A percentile compares a stretch with the other conserved stretches of the same genome.
phyloP scores from a whole-genome alignment of 169 alveolate species.

The Perkinsus olseni region DNA sequence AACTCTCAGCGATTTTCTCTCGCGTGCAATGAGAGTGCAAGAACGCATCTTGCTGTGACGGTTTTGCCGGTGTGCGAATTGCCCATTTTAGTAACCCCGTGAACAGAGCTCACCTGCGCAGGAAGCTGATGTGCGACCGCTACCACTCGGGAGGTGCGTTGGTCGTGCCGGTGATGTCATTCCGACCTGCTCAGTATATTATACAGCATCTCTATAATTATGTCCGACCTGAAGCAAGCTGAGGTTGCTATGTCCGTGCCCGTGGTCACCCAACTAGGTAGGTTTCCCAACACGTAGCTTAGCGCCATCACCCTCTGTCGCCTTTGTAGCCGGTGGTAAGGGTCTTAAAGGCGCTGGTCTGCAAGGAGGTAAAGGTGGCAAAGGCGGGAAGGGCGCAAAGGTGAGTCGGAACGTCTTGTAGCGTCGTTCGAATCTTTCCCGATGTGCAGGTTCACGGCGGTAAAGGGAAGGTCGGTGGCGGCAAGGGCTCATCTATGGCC shows the following conservation, averaged over 20 bases:
- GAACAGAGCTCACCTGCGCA: too few relatives aligned
- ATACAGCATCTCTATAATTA: background rate
- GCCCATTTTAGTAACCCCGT: too few relatives aligned
- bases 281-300: background rate
- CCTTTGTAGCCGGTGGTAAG: background rate
- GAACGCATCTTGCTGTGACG: background rate
- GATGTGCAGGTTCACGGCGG: background rate
- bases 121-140: too few relatives aligned
- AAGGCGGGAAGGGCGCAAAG: background rate
- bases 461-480: constrained; percentile 61
- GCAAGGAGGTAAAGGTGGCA: background rate
- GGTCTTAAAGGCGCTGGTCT: background rate
- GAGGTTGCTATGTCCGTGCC: background rate
- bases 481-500: constrained; percentile 93
- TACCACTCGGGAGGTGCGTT: too few relatives aligned
- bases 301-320: background rate
- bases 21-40: background rate
- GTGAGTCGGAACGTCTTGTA: background rate
- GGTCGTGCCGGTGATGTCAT: too few relatives aligned
- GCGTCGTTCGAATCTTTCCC: too few relatives aligned
- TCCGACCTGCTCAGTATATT: background rate
- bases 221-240: background rate
- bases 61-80: background rate
- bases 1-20: background rate
- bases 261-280: background rate